These are phyloP conservation scores for Chloranthus sessilifolius DNA, from an alignment of 164 flowering plant species.

Conservation along the genomic window DNA sequence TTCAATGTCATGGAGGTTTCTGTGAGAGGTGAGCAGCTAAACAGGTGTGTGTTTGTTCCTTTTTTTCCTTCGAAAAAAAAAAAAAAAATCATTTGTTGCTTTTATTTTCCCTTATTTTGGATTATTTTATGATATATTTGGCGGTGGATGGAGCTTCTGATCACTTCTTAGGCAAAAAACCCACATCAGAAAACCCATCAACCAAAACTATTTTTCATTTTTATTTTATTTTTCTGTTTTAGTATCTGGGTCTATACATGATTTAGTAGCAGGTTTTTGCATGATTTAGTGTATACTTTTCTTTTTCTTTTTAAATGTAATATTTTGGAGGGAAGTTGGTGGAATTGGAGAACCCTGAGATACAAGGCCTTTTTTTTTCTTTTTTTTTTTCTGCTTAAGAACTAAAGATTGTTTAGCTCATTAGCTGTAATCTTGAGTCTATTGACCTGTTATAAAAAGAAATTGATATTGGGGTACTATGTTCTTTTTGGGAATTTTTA, in stretches of 20 bases:
- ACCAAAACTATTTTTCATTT: background rate
- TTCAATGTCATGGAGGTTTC: too few relatives aligned
- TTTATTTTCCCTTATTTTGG: background rate
- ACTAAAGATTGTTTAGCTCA: background rate
- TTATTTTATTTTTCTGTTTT: background rate
- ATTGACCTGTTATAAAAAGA: background rate
- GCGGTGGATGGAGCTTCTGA: background rate
- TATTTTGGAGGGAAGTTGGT: background rate
- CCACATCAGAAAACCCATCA: background rate
- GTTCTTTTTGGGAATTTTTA: too few relatives aligned
- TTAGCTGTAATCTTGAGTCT: background rate
- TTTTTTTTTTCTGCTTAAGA: background rate
- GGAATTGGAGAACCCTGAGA: background rate
- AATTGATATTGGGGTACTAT: background rate
- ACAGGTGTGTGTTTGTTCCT: background rate
- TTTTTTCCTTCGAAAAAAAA: too few relatives aligned
- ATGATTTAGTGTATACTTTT: background rate
- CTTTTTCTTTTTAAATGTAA: background rate
- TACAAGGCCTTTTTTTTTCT: background rate
- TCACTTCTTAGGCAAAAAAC: too few relatives aligned
- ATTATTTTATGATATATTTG: background rate
- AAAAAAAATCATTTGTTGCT: too few relatives aligned
- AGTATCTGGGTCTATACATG: background rate
- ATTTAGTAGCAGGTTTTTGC: background rate
- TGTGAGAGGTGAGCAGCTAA: background rate